Conservation (phyloP, 2,329 filamentous ascomycete genomes). For the Cadophora malorum region DNA sequence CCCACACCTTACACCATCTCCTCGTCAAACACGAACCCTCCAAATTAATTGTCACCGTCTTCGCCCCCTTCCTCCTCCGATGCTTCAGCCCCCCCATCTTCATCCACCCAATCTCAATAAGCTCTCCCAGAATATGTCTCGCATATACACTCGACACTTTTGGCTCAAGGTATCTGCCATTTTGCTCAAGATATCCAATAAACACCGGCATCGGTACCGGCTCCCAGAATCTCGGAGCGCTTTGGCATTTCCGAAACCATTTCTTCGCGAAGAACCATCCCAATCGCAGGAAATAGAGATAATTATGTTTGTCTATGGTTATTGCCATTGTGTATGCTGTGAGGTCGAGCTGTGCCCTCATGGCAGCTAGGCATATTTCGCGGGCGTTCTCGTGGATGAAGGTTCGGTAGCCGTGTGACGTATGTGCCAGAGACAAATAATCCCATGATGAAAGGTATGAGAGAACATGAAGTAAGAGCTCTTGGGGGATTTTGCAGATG, state of each 20-base stretch:
- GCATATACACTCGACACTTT: background rate
- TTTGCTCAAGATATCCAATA: background rate
- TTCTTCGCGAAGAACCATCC: background rate
- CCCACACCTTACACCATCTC: background rate
- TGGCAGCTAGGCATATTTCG: background rate
- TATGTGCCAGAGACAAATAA: background rate
- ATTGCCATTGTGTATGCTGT: background rate
- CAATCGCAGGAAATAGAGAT: background rate
- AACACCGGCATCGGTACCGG: background rate
- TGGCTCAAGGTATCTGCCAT: background rate
- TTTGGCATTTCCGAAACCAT: background rate
- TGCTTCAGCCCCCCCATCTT: background rate
- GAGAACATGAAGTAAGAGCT: background rate
- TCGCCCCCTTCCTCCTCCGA: background rate
- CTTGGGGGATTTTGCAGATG: background rate
- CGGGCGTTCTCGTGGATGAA: background rate
- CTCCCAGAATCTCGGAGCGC: background rate
- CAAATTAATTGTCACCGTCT: background rate
- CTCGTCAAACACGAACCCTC: background rate
- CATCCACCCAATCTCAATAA: background rate
- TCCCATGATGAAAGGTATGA: constrained; percentile 1
- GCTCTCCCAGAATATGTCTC: background rate
- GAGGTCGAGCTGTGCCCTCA: background rate
- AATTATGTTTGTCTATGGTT: background rate
- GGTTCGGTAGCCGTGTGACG: background rate